Conservation (phyloP, 2,329 filamentous ascomycete species). For the Monosporascus sp. region DNA sequence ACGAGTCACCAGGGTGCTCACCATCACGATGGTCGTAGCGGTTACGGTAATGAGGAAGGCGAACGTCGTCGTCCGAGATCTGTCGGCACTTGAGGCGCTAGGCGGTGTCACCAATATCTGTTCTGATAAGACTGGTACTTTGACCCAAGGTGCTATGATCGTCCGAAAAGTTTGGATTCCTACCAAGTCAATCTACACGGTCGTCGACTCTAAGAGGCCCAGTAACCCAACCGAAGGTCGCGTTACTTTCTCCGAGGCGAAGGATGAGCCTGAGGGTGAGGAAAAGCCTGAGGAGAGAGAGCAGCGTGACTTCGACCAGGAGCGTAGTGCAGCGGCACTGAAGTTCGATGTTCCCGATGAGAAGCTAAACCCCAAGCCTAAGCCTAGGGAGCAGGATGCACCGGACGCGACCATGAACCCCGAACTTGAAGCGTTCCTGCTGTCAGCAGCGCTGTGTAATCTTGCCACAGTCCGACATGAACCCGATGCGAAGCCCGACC, state of each 20-base stretch:
- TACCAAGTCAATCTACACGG: slow-evolving; percentile 48
- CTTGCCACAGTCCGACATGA: slow-evolving; percentile 54
- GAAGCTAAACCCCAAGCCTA: slow-evolving; percentile 38
- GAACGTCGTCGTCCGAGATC: slow-evolving; percentile 60
- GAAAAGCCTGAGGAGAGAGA: slow-evolving; percentile 22
- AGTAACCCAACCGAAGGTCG: slow-evolving; percentile 55
- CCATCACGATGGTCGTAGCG: slow-evolving; percentile 65
- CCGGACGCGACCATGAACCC: slow-evolving; percentile 40
- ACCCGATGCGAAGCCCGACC: slow-evolving; percentile 45
- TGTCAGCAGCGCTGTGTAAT: slow-evolving; percentile 60
- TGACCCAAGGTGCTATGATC: slow-evolving; percentile 66
- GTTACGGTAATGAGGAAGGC: slow-evolving; percentile 60
- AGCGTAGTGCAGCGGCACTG: slow-evolving; percentile 54
- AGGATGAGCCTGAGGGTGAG: slow-evolving; percentile 31
- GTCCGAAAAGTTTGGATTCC: slow-evolving; percentile 63
- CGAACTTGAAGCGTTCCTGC: slow-evolving; percentile 45
- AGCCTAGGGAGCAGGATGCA: slow-evolving; percentile 29
- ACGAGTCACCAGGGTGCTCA: slow-evolving; percentile 44
- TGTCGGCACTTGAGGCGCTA: slow-evolving; percentile 63
- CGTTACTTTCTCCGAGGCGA: slow-evolving; percentile 40
- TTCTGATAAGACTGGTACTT: slow-evolving; percentile 68
- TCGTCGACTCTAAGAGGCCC: slow-evolving; percentile 57
- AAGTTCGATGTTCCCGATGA: slow-evolving; percentile 59
- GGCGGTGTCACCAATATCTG: slow-evolving; percentile 69
- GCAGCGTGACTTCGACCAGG: slow-evolving; percentile 49